Base-by-base conservation (phyloP, 306 rosid genomes). In the Prunus dulcis region DNA sequence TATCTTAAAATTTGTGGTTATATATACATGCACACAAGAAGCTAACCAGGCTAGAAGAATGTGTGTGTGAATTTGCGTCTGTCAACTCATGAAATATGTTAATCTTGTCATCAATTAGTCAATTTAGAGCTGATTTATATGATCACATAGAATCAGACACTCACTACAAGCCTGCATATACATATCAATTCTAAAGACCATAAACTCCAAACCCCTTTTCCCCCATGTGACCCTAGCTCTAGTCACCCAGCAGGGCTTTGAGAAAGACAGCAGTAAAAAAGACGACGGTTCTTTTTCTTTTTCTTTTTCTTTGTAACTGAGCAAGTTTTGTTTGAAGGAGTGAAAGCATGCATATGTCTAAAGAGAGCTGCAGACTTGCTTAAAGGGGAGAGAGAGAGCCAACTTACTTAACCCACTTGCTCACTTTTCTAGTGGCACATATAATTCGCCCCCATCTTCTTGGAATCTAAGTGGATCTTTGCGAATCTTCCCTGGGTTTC, bases 391-490 rank as follows among this genome's bases (percentile, higher is more conserved):
- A 80, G 76, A 76, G 60, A 80, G 76, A 80, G 82, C 49, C 50
- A 74, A 71, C 71, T 52, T 32, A 53, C 65, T 62, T 67, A 23
- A 76, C 80, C 82, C 71, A 85, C 52, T 47, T 47, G 20, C 66
- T 72, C 57, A 72, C 82, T 84, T 82, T 86, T 71, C 43, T 58
- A 64, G 84, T 83, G 89, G 38, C 55, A 67, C 55, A 2, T 67
- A 15, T 47, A 71, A 56, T 62, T 78, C 77, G 68, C 82, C 85
- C 85, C 89, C 76, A 86, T 89, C 72, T 64, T 84, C 77, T 86
- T 85, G 91, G 94, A 87, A 84, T 87, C 84, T 81, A 71, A 81
- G 69, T 74, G 82, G 86, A 81, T 81, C 80, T 56, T 0, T 0
- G 83, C 69, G 96, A 91, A 87, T 89, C 92, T 93, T 69, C 73